Conservation (phyloP, 73 alveolate species). For the Uronychia setigera region DNA sequence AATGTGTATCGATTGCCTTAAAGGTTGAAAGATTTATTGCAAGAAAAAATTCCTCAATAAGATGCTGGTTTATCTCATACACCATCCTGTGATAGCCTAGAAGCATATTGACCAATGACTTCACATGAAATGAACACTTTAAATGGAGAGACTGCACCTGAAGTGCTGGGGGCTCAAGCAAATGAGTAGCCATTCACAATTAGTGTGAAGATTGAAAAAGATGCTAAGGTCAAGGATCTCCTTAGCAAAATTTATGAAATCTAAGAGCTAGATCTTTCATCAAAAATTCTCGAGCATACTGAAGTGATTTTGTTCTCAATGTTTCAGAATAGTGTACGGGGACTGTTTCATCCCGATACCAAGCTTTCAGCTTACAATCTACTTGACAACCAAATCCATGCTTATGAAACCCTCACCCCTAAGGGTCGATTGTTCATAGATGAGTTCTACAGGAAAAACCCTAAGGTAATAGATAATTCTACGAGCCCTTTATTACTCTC, state of each 20-base stretch:
- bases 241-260: conserved; percentile 29
- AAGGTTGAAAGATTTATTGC: conserved; percentile 25
- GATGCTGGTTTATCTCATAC: no score
- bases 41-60: background rate
- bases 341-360: conserved; percentile 27
- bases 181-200: conserved; percentile 46
- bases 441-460: conserved; percentile 23
- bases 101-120: background rate
- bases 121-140: background rate
- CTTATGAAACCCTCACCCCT: conserved; percentile 22
- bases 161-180: background rate
- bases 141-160: background rate
- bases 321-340: conserved; percentile 29
- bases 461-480: conserved; percentile 5
- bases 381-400: conserved; percentile 35
- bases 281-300: background rate
- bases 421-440: conserved; percentile 28
- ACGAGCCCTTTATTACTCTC: conserved; percentile 6
- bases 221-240: conserved; percentile 9
- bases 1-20: conserved; percentile 72
- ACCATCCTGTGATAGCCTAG: background rate
- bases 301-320: conserved; percentile 14
- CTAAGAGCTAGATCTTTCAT: conserved; percentile 12
- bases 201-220: conserved; percentile 29
- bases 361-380: conserved; percentile 17